Base-by-base conservation (phyloP, 768 basidiomycete species). In the Trametes maxima region DNA sequence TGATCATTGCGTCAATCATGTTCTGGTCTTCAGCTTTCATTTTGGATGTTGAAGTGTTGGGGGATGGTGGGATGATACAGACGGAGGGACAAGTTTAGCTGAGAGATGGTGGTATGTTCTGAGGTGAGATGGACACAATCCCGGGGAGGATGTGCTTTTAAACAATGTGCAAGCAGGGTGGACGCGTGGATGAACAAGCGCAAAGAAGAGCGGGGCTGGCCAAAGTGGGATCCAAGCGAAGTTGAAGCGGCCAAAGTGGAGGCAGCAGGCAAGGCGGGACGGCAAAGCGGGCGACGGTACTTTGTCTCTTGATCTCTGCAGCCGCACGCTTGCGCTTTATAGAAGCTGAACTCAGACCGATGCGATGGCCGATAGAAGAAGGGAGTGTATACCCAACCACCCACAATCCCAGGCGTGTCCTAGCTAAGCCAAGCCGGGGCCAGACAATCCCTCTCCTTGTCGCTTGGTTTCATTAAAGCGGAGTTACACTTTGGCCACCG, bases 1-100 rank as follows among this genome's bases (percentile, higher is more conserved):
- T 64, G 33, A 57, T 14, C 67, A 68, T 68, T 21, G 51, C 55
- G 50, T 68, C 67, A 2, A 49, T 56, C 59, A 54, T 60, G 48
- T 58, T 51, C 35, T 58, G 57, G 42, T 64, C 63, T 52, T 60
- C 59, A 35, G 63, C 49, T 52, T 57, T 55, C 59, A 60, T 60
- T 50, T 4, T 54, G 54, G 17, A 16, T 13, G 22, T 46, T 40
- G 39, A 19, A 4, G 44, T 17, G 44, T 45, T 45, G 43, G 25
- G 48, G 12, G 14, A n/a, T 2, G 25, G 28, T 36, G 28, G 57
- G 25, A 19, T 50, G 24, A 16, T 21, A 19, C 10, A 17, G 13
- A 46, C 12, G 35, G 8, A 39, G 45, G 37, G 35, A 21, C 55
- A 36, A 12, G 24, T 17, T 14, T 22, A 35, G 47, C 10, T 33